Conservation (phyloP, 2,329 filamentous ascomycete species). For the Botrytis sinoallii region DNA sequence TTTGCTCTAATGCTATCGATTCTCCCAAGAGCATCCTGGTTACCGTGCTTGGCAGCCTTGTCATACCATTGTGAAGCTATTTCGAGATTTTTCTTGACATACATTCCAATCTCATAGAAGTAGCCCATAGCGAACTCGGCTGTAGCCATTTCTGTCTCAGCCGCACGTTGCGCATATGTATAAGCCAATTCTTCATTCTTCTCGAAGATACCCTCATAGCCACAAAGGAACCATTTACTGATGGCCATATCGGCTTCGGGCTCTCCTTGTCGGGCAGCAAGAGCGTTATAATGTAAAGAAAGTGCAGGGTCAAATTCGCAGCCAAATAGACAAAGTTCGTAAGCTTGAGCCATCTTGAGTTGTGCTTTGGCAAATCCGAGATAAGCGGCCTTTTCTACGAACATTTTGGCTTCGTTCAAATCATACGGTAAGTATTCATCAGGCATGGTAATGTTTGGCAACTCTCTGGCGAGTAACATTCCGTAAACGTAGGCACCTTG, state of each 20-base stretch:
- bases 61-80: conserved; percentile 89
- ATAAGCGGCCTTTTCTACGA: conserved; percentile 95
- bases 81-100: conserved; percentile 76
- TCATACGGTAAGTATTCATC: conserved; percentile 68
- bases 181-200: conserved; percentile 96
- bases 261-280: conserved; percentile 89
- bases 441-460: conserved; percentile 86
- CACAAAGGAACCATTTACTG: conserved; percentile 98
- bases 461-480: conserved; percentile 86
- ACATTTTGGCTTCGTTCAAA: conserved; percentile 70
- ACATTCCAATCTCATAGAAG: conserved; percentile 95
- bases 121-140: conserved; percentile 97
- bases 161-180: conserved; percentile 84
- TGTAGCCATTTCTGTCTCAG: conserved; percentile 75
- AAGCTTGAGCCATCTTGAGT: conserved; percentile 93
- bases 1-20: conserved; percentile 82
- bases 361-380: conserved; percentile 95
- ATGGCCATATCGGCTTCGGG: conserved; percentile 92
- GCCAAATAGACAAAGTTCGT: conserved; percentile 88
- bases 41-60: conserved; percentile 83
- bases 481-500: conserved; percentile 95
- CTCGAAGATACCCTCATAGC: conserved; percentile 84
- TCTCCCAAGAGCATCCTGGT: conserved; percentile 78
- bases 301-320: conserved; percentile 93
- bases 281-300: conserved; percentile 91